phyloP scores from a whole-genome alignment of 305 asterid genomes.

The Vinca major region DNA sequence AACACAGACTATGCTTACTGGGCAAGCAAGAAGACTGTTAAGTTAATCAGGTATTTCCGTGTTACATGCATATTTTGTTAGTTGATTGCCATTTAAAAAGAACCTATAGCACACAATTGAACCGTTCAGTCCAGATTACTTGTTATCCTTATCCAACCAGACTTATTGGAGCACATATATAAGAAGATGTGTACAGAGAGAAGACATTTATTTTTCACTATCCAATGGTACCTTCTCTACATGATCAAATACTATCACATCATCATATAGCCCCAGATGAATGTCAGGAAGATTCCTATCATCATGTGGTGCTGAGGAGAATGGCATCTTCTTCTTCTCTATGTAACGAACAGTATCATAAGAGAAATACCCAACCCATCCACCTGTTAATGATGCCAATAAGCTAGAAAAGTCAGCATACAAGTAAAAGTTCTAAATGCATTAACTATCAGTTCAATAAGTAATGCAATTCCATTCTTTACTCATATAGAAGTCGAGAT shows the following conservation, averaged over 20 bases:
- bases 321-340: constrained; percentile 62
- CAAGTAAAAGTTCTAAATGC: not conserved
- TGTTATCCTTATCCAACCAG: not conserved
- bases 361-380: constrained; percentile 93
- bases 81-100: not conserved
- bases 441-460: not conserved
- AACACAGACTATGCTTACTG: not conserved
- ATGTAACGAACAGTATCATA: constrained; percentile 75
- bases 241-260: constrained; percentile 78
- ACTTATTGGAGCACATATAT: not conserved
- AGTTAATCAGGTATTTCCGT: not conserved
- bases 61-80: not conserved
- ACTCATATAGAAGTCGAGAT: not conserved
- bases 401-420: not conserved
- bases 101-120: not conserved
- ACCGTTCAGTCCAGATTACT: not conserved
- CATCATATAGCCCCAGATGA: constrained; percentile 82
- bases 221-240: constrained; percentile 59
- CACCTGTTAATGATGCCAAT: constrained; percentile 45
- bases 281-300: constrained; percentile 72
- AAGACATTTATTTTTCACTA: constrained; percentile 6
- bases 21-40: not conserved
- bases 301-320: constrained; percentile 64
- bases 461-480: not conserved
- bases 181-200: not conserved